phyloP scores from a whole-genome alignment of 176 grass and related monocot genomes.

The Aegilops tauschii region DNA sequence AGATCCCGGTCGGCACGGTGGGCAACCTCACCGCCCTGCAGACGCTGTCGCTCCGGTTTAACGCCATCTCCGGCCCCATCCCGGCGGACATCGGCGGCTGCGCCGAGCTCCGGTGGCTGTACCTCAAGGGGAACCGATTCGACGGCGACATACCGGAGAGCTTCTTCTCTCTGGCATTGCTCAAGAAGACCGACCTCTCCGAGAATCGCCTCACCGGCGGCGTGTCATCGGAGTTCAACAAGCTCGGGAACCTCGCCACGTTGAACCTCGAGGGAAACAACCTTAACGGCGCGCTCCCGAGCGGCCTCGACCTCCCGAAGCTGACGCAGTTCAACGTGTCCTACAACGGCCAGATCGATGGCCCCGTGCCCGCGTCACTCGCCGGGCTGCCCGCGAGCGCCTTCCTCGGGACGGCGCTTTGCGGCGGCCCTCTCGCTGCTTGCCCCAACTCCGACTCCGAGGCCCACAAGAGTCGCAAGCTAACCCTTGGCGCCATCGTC shows the following conservation, averaged over 20 bases:
- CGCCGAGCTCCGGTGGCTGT: constrained; percentile 24
- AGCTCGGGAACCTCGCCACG: constrained; percentile 28
- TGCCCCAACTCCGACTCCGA: background rate
- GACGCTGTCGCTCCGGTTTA: constrained; percentile 64
- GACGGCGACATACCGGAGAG: constrained; percentile 41
- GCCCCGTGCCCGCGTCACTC: constrained; percentile 56
- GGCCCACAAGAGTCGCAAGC: background rate
- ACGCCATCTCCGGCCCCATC: constrained; percentile 54
- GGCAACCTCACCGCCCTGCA: constrained; percentile 78
- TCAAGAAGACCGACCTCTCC: constrained; percentile 47
- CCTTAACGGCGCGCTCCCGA: constrained; percentile 45
- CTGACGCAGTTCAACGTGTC: constrained; percentile 63
- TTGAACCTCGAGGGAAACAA: constrained; percentile 53
- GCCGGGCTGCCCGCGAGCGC: constrained; percentile 26
- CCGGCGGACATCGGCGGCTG: constrained; percentile 55
- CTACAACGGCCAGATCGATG: constrained; percentile 44
- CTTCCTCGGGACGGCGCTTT: constrained; percentile 56
- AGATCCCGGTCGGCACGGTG: constrained; percentile 50
- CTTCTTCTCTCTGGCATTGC: constrained; percentile 57
- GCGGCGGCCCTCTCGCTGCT: constrained; percentile 27
- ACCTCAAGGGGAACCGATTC: constrained; percentile 41
- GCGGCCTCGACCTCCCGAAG: background rate
- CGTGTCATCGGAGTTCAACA: constrained; percentile 46
- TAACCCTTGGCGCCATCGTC: constrained; percentile 50
- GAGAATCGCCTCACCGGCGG: constrained; percentile 47